These are phyloP conservation scores for Hydrangea macrophylla DNA, from an alignment of 148 eudicot genomes.

Conservation along the genomic window DNA sequence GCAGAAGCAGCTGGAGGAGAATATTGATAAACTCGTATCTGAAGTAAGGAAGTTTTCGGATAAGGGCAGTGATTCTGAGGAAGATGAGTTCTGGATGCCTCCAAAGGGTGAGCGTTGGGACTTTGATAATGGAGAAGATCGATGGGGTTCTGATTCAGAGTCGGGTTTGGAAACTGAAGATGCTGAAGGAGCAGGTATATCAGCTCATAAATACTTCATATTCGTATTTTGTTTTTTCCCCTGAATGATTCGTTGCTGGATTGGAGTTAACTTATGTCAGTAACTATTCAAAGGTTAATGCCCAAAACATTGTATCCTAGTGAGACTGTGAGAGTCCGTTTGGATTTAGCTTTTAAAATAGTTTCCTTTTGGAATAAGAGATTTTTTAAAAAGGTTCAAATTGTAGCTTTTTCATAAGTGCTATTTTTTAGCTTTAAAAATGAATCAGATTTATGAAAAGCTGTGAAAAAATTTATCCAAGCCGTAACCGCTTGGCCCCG, in stretches of 20 bases:
- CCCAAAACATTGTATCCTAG: no score
- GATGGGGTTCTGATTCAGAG: constrained; percentile 75
- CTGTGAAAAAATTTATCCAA: no score
- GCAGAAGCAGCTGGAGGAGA: constrained; percentile 44
- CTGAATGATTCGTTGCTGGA: neutral
- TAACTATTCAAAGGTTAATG: neutral
- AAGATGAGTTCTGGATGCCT: constrained; percentile 78
- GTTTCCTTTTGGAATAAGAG: no score
- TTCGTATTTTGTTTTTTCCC: neutral
- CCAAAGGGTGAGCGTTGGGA: constrained; percentile 80
- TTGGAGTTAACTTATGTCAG: neutral
- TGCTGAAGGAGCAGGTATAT: constrained; percentile 48
- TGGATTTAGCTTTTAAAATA: no score
- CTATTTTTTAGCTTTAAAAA: no score
- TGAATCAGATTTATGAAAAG: no score
- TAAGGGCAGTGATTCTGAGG: constrained; percentile 53
- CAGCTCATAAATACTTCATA: constrained; percentile 1
- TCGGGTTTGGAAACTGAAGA: constrained; percentile 38
- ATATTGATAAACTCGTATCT: constrained; percentile 25
- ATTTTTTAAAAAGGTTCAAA: no score
- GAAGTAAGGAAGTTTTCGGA: constrained; percentile 35
- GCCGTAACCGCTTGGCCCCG: no score
- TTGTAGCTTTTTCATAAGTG: no score
- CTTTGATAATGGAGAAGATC: constrained; percentile 79
- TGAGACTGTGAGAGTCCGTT: no score